phyloP scores from a whole-genome alignment of 768 basidiomycete species.

The Suillus brevipes region DNA sequence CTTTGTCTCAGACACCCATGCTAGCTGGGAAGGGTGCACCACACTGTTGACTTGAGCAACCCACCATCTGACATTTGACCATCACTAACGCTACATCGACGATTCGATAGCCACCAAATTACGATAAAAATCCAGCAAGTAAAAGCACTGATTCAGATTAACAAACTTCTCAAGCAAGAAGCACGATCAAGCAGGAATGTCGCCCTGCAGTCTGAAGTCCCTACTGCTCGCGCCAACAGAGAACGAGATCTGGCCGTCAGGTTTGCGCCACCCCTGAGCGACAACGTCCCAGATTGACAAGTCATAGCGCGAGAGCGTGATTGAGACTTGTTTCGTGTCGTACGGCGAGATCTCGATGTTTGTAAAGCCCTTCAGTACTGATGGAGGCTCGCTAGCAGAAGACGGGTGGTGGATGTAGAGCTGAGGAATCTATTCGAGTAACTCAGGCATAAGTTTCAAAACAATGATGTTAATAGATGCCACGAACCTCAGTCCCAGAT shows the following conservation, averaged over 20 bases:
- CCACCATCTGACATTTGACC: too few species aligned
- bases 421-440: slow-evolving; percentile 54
- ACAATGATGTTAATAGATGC: slow-evolving; percentile 1
- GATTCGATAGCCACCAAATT: neutral
- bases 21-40: too few species aligned
- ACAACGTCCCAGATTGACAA: slow-evolving; percentile 70
- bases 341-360: slow-evolving; percentile 49
- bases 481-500: slow-evolving; percentile 29
- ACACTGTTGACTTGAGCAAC: too few species aligned
- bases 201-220: slow-evolving; percentile 1
- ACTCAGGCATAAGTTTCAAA: neutral
- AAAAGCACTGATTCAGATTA: slow-evolving; percentile 58
- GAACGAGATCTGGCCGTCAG: slow-evolving; percentile 4
- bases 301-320: slow-evolving; percentile 62
- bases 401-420: slow-evolving; percentile 64
- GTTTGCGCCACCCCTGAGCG: slow-evolving; percentile 57
- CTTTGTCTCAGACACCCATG: too few species aligned
- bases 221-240: slow-evolving; percentile 7
- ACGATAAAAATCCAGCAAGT: slow-evolving; percentile 86
- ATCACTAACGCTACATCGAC: neutral
- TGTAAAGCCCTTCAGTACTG: slow-evolving; percentile 63
- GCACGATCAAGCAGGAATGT: neutral
- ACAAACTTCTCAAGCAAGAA: slow-evolving; percentile 3
- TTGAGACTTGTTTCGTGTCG: slow-evolving; percentile 42
- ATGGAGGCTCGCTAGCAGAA: slow-evolving; percentile 63